Conservation (phyloP, 768 basidiomycete species). For the Serendipita indica region DNA sequence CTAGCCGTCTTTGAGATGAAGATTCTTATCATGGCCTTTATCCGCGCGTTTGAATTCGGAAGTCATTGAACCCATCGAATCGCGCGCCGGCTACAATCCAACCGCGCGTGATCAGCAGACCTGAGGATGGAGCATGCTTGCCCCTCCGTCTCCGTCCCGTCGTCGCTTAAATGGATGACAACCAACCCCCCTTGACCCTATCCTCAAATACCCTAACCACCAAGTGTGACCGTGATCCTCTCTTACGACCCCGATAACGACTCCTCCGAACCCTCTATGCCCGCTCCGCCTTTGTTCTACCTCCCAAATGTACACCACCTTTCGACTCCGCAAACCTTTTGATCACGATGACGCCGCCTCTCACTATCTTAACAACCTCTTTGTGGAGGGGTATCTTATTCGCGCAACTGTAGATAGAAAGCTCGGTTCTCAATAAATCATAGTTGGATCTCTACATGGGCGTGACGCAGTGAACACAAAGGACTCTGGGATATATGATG, state of each 20-base stretch:
- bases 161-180: background rate
- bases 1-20: slow-evolving; percentile 29
- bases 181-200: background rate
- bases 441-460: too few relatives aligned
- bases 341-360: too few relatives aligned
- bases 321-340: too few relatives aligned
- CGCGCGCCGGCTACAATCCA: background rate
- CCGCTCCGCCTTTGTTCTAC: too few relatives aligned
- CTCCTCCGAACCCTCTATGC: background rate
- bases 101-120: background rate
- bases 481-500: too few relatives aligned
- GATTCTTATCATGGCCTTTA: slow-evolving; percentile 25
- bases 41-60: slow-evolving; percentile 26
- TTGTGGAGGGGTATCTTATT: too few relatives aligned
- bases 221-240: background rate
- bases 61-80: background rate
- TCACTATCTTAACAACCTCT: too few relatives aligned
- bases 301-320: too few relatives aligned
- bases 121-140: slow-evolving; percentile 1
- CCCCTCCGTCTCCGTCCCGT: slow-evolving; percentile 5
- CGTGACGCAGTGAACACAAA: too few relatives aligned
- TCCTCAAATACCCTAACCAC: background rate
- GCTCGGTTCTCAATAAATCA: too few relatives aligned
- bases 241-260: background rate
- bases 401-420: too few relatives aligned